These are phyloP conservation scores for Trametes cingulata DNA, from an alignment of 768 basidiomycete genomes.

Conservation along the genomic window DNA sequence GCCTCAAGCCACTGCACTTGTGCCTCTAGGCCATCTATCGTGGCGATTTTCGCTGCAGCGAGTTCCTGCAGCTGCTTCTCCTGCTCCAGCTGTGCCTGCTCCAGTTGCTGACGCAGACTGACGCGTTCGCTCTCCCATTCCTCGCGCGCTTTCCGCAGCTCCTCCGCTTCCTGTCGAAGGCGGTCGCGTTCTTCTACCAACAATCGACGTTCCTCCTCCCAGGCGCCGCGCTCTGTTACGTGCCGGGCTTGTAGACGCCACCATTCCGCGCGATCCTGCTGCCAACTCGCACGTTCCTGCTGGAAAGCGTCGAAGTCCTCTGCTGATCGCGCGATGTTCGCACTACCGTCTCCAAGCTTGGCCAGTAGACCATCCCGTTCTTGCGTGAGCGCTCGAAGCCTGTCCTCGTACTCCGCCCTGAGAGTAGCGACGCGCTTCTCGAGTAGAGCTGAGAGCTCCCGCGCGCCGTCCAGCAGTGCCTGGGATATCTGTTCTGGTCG, in stretches of 20 bases:
- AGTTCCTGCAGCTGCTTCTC: neutral
- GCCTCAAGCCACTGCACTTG: neutral
- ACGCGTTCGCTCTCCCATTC: neutral
- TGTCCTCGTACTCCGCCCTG: constrained; percentile 3
- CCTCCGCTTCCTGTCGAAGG: neutral
- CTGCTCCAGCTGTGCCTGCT: neutral
- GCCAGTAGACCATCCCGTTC: constrained; percentile 7
- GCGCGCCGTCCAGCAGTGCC: constrained; percentile 9
- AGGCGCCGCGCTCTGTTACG: neutral
- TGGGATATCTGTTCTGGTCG: neutral
- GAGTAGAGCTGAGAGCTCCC: neutral
- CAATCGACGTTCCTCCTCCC: neutral
- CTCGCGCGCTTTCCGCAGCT: neutral
- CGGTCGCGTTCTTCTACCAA: neutral
- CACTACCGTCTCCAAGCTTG: neutral
- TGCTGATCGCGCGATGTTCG: neutral
- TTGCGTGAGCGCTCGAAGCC: neutral
- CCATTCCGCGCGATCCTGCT: neutral
- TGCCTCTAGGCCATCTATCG: neutral
- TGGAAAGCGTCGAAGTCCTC: neutral
- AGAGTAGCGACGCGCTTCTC: neutral
- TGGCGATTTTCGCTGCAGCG: neutral
- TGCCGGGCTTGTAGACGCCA: neutral
- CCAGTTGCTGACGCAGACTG: neutral
- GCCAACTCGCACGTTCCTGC: constrained; percentile 2